These are phyloP conservation scores for Neofusicoccum laricinum DNA, from an alignment of 2,329 filamentous ascomycete genomes.

Conservation along the genomic window DNA sequence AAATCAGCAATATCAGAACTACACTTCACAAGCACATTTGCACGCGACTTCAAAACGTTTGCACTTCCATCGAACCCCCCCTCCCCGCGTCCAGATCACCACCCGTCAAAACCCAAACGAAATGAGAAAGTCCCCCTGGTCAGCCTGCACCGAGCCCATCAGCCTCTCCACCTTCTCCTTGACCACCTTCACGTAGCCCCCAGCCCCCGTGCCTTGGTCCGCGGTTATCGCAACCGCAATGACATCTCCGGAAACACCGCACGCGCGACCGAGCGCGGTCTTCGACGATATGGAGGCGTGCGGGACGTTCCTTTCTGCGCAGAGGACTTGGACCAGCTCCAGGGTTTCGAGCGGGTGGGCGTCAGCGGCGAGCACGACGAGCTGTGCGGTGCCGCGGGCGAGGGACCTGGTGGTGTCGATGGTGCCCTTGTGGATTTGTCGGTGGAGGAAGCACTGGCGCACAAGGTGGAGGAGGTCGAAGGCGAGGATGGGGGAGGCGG, in stretches of 20 bases:
- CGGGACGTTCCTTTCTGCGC: not conserved
- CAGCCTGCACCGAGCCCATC: not conserved
- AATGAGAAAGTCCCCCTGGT: too few relatives aligned
- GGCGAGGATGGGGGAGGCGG: not conserved
- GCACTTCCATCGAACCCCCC: too few relatives aligned
- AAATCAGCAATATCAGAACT: too few relatives aligned
- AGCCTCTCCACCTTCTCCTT: slow-evolving; percentile 3
- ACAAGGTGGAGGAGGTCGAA: not conserved
- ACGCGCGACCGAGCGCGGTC: slow-evolving; percentile 5
- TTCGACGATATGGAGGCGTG: not conserved
- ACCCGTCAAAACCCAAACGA: too few relatives aligned
- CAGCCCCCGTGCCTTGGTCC: not conserved
- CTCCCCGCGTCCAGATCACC: too few relatives aligned
- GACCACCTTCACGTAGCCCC: not conserved
- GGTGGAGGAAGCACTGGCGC: slow-evolving; percentile 9
- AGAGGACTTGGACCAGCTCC: not conserved
- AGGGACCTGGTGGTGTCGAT: slow-evolving; percentile 18
- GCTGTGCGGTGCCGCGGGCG: not conserved
- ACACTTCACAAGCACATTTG: too few relatives aligned
- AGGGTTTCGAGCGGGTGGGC: slow-evolving; percentile 18
- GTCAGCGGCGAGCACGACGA: slow-evolving; percentile 6
- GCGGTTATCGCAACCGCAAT: not conserved
- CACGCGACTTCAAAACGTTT: too few relatives aligned
- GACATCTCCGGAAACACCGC: not conserved
- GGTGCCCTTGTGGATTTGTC: slow-evolving; percentile 19